Conservation (phyloP, 108 stramenopile species). For the Conticribra guillardii region DNA sequence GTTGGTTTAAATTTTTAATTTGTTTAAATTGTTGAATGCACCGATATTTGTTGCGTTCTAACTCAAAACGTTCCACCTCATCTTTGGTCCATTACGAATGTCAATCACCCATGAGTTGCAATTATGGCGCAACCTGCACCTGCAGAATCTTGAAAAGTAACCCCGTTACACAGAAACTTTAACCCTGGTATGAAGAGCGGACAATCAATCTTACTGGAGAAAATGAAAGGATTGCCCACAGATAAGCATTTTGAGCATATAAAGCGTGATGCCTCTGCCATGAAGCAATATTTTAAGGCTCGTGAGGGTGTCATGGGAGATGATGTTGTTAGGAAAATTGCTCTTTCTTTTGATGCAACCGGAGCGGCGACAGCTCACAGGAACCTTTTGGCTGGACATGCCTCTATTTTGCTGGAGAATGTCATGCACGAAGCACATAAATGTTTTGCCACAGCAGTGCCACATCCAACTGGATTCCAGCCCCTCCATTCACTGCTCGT, state of each 20-base stretch:
- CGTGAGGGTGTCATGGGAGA: not conserved
- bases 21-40: too few relatives aligned
- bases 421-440: not conserved
- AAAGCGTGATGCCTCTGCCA: not conserved
- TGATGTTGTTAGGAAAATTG: too few relatives aligned
- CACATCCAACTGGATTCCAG: not conserved
- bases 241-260: not conserved
- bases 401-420: not conserved
- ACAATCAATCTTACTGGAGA: not conserved
- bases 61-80: too few relatives aligned
- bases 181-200: not conserved
- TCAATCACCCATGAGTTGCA: too few relatives aligned
- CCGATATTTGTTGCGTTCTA: too few relatives aligned
- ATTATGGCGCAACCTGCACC: too few relatives aligned
- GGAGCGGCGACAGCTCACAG: not conserved
- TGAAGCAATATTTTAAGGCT: not conserved
- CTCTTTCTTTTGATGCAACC: not conserved
- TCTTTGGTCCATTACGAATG: too few relatives aligned
- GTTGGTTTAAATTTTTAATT: too few relatives aligned
- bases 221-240: not conserved
- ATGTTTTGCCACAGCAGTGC: not conserved
- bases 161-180: not conserved
- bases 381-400: not conserved
- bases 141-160: not conserved
- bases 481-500: not conserved